Base-by-base conservation (phyloP, 2,329 filamentous ascomycete species). In the Aureobasidium sp. region DNA sequence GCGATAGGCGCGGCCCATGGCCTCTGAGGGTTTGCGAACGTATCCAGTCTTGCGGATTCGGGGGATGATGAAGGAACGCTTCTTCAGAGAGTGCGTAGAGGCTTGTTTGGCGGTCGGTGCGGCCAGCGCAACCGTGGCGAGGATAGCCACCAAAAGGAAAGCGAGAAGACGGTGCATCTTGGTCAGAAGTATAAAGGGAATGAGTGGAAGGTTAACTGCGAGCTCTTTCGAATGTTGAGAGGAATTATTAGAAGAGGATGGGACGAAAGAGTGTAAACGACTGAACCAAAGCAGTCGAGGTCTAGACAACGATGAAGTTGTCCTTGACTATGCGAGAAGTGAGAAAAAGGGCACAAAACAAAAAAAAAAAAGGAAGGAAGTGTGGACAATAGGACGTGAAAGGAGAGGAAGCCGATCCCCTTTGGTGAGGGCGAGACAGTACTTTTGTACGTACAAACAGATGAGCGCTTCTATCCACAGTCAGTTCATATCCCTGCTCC, bases 1-100 rank as follows among this genome's bases (percentile, higher is more conserved):
- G 66, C 78, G 74, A 70, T 87, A 86, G 17, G 86, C 83, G 73
- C 83, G 88, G 54, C 81, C 73, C 65, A 92, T 77, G 54, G 86
- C 84, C 61, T 74, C 70, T 7, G 79, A 76, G n/a, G 86, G 85
- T 74, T 87, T 79, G 63, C 70, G 72, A 21, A 78, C 73, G 23
- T 77, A 75, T 69, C 84, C 84, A 60, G 76, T 75, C 66, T 84
- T 85, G 55, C 76, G 72, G 49, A 81, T 74, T 37, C 85, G 78
- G 54, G 82, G 78, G 35, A 88, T 79, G 69, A 80, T 82, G 75
- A 87, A 88, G 8, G 83, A 83, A 23, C 80, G 77, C 69, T 81
- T 82, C 64, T 77, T 69, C 9, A 81, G 66, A 49, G 64, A 40
- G 50, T 57, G 37, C 7, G 38, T 15, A 57, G 64, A 67, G 55